phyloP scores from a whole-genome alignment of 148 eudicot genomes.

The Chenopodium quinoa region DNA sequence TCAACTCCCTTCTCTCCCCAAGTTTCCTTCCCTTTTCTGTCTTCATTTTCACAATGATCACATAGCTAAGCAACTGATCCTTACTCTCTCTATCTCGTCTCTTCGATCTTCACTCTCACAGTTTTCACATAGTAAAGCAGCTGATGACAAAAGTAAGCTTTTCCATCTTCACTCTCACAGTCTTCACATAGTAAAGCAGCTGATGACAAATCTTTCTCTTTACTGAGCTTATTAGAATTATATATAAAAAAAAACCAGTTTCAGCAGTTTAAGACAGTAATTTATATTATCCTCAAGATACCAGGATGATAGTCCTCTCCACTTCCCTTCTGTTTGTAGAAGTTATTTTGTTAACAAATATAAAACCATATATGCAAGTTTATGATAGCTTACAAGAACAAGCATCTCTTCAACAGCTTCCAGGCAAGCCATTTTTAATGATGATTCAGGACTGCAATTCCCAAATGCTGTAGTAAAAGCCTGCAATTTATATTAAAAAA shows the following conservation, averaged over 20 bases:
- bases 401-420: conserved; percentile 78
- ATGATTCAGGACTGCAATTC: conserved; percentile 58
- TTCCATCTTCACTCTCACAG: no score
- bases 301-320: background rate
- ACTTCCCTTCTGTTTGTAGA: background rate
- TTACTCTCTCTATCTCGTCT: no score
- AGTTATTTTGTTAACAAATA: background rate
- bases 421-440: conserved; percentile 71
- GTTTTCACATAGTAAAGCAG: no score
- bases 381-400: conserved; percentile 56
- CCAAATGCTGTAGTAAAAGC: conserved; percentile 68
- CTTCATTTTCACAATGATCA: no score
- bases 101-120: no score
- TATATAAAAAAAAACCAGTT: background rate
- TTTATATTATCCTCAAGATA: background rate
- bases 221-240: background rate
- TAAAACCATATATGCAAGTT: background rate
- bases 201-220: background rate
- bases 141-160: no score
- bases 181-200: no score
- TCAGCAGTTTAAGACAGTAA: background rate
- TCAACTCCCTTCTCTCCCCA: no score
- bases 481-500: conserved; percentile 43
- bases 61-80: no score
- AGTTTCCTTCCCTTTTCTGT: no score